phyloP scores from a whole-genome alignment of 2,329 filamentous ascomycete species.

The Bimuria novae-zelandiae region DNA sequence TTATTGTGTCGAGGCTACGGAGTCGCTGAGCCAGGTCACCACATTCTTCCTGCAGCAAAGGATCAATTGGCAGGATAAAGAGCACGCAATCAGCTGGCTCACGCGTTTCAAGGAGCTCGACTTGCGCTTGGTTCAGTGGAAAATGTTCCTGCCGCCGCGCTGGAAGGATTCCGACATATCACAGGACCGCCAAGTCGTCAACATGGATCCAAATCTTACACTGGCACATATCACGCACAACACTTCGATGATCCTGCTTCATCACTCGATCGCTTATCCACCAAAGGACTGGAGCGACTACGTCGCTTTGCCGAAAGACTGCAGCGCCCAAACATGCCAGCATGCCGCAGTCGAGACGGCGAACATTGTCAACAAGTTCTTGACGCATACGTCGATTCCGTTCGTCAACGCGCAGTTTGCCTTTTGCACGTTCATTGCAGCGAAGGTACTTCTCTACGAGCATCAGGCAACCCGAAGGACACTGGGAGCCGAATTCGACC shows the following conservation, averaged over 20 bases:
- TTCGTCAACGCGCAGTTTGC: slow-evolving; percentile 43
- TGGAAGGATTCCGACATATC: slow-evolving; percentile 44
- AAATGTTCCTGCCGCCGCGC: slow-evolving; percentile 38
- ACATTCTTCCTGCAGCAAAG: slow-evolving; percentile 41
- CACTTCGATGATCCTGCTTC: slow-evolving; percentile 42
- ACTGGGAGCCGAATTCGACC: slow-evolving; percentile 31
- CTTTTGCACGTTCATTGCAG: slow-evolving; percentile 40
- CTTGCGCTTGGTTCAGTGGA: slow-evolving; percentile 41
- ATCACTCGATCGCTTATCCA: slow-evolving; percentile 39
- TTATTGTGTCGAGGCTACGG: slow-evolving; percentile 41
- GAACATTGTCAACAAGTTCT: slow-evolving; percentile 41
- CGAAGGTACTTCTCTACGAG: slow-evolving; percentile 38
- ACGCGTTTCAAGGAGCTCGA: slow-evolving; percentile 43
- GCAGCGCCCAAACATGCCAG: slow-evolving; percentile 40
- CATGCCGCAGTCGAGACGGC: slow-evolving; percentile 39
- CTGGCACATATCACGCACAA: slow-evolving; percentile 43
- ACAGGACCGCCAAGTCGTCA: slow-evolving; percentile 28
- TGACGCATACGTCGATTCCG: slow-evolving; percentile 32
- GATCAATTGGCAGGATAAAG: slow-evolving; percentile 42
- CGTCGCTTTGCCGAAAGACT: slow-evolving; percentile 38
- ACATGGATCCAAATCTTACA: slow-evolving; percentile 43
- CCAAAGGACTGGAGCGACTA: slow-evolving; percentile 37
- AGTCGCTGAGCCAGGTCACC: slow-evolving; percentile 40
- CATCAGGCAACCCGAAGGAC: slow-evolving; percentile 24
- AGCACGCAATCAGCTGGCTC: slow-evolving; percentile 41